Conservation (phyloP, 345 rosid genomes). For the rapeseed (Brassica napus) region Da-Ae NC_063447.1:61443001-61443500, state of each 20-base stretch:
- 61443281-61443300: constrained; percentile 31
- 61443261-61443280: constrained; percentile 39
- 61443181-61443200: constrained; percentile 43
- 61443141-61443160: constrained; percentile 37
- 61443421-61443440: constrained; percentile 95
- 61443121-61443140: constrained; percentile 78
- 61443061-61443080: constrained; percentile 53
- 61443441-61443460: neutral
- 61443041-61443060: constrained; percentile 61
- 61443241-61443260: constrained; percentile 45
- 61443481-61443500: constrained; percentile 25
- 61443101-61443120: constrained; percentile 67
- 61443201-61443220: constrained; percentile 44
- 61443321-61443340: constrained; percentile 48
- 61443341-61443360: constrained; percentile 53
- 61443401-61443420: constrained; percentile 80
- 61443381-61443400: constrained; percentile 55
- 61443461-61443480: neutral
- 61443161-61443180: constrained; percentile 51
- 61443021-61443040: constrained; percentile 85
- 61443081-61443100: constrained; percentile 43
- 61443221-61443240: constrained; percentile 43
- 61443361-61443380: constrained; percentile 72
- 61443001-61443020: constrained; percentile 86
- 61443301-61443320: constrained; percentile 44